Evolutionary conservation across 345 rosid genomes (phyloP).

Genomic region (Schrenkiella parvula): DNA sequence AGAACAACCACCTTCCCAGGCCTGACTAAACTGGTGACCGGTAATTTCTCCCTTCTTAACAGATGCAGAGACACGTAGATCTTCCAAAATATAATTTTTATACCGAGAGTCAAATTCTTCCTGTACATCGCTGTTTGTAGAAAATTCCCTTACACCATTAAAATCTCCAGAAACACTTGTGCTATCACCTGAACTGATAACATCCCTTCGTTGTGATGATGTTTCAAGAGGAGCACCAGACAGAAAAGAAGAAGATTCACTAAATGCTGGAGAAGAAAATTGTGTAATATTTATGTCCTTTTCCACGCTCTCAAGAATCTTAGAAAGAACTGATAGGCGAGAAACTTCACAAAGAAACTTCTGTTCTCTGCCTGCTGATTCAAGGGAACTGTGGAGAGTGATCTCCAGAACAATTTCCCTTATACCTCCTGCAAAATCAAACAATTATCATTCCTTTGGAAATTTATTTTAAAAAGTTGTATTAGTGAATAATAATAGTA

Average conservation of each 20-base stretch:
- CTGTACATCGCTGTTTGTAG: slow-evolving; percentile 24
- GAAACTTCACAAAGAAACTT: slow-evolving; percentile 56
- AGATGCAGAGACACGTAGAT: slow-evolving; percentile 49
- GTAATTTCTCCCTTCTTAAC: slow-evolving; percentile 41
- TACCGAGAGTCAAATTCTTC: slow-evolving; percentile 35
- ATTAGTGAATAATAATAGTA: slow-evolving; percentile 23
- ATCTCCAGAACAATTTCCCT: slow-evolving; percentile 59
- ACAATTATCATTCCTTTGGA: not conserved
- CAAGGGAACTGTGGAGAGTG: slow-evolving; percentile 52
- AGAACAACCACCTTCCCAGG: slow-evolving; percentile 71
- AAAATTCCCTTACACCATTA: slow-evolving; percentile 22
- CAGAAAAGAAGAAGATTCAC: slow-evolving; percentile 37
- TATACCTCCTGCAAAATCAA: slow-evolving; percentile 52
- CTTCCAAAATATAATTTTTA: slow-evolving; percentile 57
- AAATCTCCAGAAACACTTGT: slow-evolving; percentile 38
- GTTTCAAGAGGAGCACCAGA: slow-evolving; percentile 37
- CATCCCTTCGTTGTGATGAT: slow-evolving; percentile 34
- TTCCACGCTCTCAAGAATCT: slow-evolving; percentile 43
- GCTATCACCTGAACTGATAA: slow-evolving; percentile 36
- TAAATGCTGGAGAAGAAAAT: slow-evolving; percentile 46
- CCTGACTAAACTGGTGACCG: slow-evolving; percentile 35
- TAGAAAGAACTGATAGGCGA: slow-evolving; percentile 62
- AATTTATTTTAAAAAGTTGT: slow-evolving; percentile 15
- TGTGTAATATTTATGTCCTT: slow-evolving; percentile 50
- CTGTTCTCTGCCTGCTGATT: slow-evolving; percentile 37